phyloP scores from a whole-genome alignment of 78 protist species.

The Isochrysis galbana region DNA sequence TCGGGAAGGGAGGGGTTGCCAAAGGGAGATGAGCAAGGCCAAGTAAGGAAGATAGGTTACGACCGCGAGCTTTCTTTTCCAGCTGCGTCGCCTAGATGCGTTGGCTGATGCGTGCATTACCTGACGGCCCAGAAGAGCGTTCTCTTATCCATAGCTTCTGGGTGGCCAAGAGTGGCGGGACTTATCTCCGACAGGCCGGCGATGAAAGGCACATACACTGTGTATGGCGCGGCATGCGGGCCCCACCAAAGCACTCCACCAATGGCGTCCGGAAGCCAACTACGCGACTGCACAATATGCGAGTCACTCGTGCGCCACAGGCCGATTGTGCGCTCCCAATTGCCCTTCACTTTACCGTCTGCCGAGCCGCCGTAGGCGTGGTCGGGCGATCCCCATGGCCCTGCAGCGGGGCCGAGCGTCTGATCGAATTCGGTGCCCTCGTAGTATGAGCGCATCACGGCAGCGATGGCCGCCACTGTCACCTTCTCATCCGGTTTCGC shows the following conservation, averaged over 20 bases:
- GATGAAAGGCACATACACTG: background rate
- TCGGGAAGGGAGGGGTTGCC: too few relatives aligned
- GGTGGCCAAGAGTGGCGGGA: too few relatives aligned
- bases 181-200: too few relatives aligned
- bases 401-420: slow-evolving; percentile 50
- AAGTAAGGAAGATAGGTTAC: too few relatives aligned
- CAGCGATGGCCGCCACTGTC: background rate
- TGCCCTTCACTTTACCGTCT: background rate
- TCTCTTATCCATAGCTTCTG: too few relatives aligned
- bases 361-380: background rate
- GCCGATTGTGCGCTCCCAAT: slow-evolving; percentile 14
- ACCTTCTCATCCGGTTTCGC: background rate
- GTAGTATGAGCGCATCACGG: slow-evolving; percentile 32
- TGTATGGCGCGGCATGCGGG: background rate
- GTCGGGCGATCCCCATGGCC: background rate
- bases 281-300: background rate
- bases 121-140: too few relatives aligned
- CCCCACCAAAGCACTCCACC: background rate
- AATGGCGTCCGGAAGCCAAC: background rate
- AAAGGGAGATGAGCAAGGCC: too few relatives aligned
- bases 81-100: too few relatives aligned
- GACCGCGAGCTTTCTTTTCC: too few relatives aligned
- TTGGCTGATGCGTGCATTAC: too few relatives aligned
- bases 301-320: background rate
- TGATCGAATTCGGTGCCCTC: slow-evolving; percentile 40